Base-by-base conservation (phyloP, 176 grass and related monocot species). In the Dendrocalamus sinicus region DNA sequence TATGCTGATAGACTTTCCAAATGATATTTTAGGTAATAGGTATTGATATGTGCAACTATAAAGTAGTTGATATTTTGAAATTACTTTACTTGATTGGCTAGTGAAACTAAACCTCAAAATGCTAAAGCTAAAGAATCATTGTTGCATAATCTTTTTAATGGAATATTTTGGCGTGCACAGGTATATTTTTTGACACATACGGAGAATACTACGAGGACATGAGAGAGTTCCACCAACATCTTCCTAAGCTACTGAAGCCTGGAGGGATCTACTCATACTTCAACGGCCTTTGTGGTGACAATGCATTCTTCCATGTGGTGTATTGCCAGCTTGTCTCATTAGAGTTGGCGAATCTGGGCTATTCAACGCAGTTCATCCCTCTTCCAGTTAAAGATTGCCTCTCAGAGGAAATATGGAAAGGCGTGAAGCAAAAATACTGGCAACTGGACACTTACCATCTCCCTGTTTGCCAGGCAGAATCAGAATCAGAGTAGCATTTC, bases 121-220 rank as follows among this genome's bases (percentile, higher is more conserved):
- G 5, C 13, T 71, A 40, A 79, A 86, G 7, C 50, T 40, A 50
- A 9, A 41, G 1, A 68, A 19, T 5, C 0, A 1, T 50, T 0
- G 4, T 23, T 7, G 11, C 17, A 0, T 15, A 15, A 53, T 59
- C n/a, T 30, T 37, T 78, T 10, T 92, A 32, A 84, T 16, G 9
- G 1, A 9, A 8, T 75, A 32, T 82, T 44, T 46, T 4, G 47
- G 12, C 24, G 0, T 59, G 3, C 13, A 11, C 91, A 99, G 93
- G 93, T 63, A 91, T 96, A 88, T 96, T 92, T 53, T 99, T 99
- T 0, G 93, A 96, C 55, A 99, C 93, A 1, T 96, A 99, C 3
- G 96, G 93, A 20, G 93, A 96, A 91, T 99, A 94, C 86, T 94
- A 96, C 15, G 93, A 99, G 79, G 92, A 96, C 82, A 88, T 96